Conservation (phyloP, 169 alveolate species). For the Cardiosporidium cionae region DNA sequence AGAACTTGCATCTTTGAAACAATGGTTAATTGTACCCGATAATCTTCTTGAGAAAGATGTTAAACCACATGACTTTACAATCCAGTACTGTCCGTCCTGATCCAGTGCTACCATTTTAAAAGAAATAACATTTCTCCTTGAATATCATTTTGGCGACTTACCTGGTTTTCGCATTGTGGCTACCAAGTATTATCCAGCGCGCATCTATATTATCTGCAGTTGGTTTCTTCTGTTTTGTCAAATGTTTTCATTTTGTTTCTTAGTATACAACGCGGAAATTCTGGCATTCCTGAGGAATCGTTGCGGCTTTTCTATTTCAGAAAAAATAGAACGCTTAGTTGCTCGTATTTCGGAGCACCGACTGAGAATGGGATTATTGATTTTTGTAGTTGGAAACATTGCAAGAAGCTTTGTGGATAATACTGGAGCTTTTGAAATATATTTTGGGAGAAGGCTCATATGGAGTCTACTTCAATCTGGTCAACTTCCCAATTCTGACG, state of each 20-base stretch:
- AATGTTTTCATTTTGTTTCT: background rate
- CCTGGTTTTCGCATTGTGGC: conserved; percentile 15
- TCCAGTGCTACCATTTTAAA: conserved; percentile 11
- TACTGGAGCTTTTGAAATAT: conserved; percentile 15
- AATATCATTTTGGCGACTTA: background rate
- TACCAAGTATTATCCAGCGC: background rate
- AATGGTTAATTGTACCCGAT: conserved; percentile 10
- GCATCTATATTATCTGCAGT: conserved; percentile 3
- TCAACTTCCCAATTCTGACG: too few relatives aligned
- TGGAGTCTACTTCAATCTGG: conserved; percentile 18
- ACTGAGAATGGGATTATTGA: background rate
- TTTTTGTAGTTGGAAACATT: conserved; percentile 1
- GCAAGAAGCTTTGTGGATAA: background rate
- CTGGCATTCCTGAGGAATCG: background rate
- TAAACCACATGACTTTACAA: conserved; percentile 12
- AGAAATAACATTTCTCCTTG: background rate
- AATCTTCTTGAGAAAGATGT: conserved; percentile 10
- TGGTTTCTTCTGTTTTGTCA: background rate
- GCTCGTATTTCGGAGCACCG: conserved; percentile 7
- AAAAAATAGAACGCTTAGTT: background rate
- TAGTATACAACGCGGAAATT: background rate
- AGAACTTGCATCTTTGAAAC: too few relatives aligned
- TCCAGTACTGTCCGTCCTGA: conserved; percentile 24
- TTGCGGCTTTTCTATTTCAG: conserved; percentile 6
- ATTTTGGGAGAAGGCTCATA: background rate